phyloP scores from a whole-genome alignment of 176 grass and related monocot species.

The Aegilops umbellulata region DNA sequence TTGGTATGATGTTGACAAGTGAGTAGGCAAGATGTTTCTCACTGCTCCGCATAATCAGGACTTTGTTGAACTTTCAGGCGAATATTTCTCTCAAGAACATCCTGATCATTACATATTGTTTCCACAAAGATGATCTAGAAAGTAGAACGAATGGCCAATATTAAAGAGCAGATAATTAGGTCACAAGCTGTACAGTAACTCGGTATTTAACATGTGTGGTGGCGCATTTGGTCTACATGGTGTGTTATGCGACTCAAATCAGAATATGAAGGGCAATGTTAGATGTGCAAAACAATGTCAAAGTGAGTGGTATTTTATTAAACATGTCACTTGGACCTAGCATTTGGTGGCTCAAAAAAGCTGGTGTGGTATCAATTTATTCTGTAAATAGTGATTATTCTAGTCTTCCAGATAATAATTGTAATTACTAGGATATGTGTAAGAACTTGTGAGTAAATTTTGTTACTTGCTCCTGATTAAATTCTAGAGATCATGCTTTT shows the following conservation, averaged over 20 bases:
- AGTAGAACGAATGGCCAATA: slow-evolving; percentile 12
- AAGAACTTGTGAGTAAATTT: neutral
- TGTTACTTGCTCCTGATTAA: slow-evolving; percentile 6
- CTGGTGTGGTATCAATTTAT: neutral
- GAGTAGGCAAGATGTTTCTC: slow-evolving; percentile 43
- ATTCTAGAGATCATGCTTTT: slow-evolving; percentile 6
- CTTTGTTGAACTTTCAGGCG: slow-evolving; percentile 96
- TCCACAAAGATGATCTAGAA: slow-evolving; percentile 95
- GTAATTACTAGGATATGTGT: neutral
- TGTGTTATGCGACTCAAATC: neutral
- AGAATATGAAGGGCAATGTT: neutral
- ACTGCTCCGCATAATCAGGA: slow-evolving; percentile 98
- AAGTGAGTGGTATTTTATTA: neutral
- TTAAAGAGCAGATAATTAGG: slow-evolving; percentile 16
- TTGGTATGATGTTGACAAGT: neutral
- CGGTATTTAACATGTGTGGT: neutral
- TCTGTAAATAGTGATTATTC: slow-evolving; percentile 1
- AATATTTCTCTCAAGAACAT: slow-evolving; percentile 94
- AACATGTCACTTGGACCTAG: neutral
- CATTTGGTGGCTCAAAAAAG: neutral
- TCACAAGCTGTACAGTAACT: neutral
- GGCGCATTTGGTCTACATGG: neutral
- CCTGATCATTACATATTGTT: slow-evolving; percentile 93
- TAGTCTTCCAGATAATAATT: neutral
- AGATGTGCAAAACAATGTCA: neutral